Base-by-base conservation (phyloP, 2,329 filamentous ascomycete species). In the Coniochaeta sp. region DNA sequence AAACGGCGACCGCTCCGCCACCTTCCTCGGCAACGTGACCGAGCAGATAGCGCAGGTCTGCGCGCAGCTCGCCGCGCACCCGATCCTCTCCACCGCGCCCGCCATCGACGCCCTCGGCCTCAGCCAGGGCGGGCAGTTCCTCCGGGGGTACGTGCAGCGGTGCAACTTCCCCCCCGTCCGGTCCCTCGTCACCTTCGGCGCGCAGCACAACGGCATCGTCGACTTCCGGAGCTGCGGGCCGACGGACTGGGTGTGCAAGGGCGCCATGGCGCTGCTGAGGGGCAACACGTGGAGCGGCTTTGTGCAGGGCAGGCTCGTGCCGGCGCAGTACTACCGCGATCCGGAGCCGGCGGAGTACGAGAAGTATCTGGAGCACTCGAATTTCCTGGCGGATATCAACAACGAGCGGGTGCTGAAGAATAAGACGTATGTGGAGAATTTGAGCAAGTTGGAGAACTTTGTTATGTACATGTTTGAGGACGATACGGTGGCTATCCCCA, bases 341-440 rank as follows among this genome's bases (percentile, higher is more conserved):
- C 80, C 81, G 55, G 64, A 71, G 52, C 72, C 81, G 55, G 65
- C 71, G 52, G 72, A 91, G 65, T 69, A 90, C 67, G 80, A 83
- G 1, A 70, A 76, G 27, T 99, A 97, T 65, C 79, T 97, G 18
- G 81, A 85, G 58, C 67, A 82, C 64, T 94, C 88, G 61, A 92
- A 91, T 66, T 96, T 95, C 68, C 75, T 99, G 8, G 94, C 92
- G 9, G 92, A 97, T 65, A 86, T 97, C 71, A 99, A 99, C 71
- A 97, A 97, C 67, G 94, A 99, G 78, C 79, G 91, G 10, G 57
- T 58, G 48, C 55, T 73, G 51, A 95, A 95, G 79, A 96, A 91
- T 62, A 62, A 69, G 31, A 77, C 71, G 12, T 99, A 97, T 68
- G 83, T 79, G 64, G 68, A 78, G 60, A 87, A 92, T 63, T 59